Percentiles rank a stretch among this genome's conserved stretches.
These are phyloP conservation scores for Exophiala sp. DNA, from an alignment of 2,329 filamentous ascomycete species.

Conservation along the genomic window DNA sequence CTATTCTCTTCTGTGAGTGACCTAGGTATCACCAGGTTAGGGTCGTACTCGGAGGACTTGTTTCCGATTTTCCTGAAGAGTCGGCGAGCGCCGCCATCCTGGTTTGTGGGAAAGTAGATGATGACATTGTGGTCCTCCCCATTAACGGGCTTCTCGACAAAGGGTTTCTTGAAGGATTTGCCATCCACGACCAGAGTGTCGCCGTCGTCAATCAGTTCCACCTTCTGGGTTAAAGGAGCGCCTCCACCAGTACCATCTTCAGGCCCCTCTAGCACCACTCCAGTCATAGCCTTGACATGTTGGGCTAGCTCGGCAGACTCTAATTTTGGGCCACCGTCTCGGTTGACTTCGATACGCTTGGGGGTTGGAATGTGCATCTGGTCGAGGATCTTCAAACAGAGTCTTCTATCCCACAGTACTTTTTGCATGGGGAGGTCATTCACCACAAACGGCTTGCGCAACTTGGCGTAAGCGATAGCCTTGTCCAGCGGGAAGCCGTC, in stretches of 20 bases:
- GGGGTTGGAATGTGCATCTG: conserved; percentile 86
- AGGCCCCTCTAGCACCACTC: conserved; percentile 65
- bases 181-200: conserved; percentile 88
- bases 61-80: conserved; percentile 97
- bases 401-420: conserved; percentile 86
- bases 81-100: conserved; percentile 74
- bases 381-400: conserved; percentile 83
- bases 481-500: conserved; percentile 96
- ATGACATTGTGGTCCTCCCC: conserved; percentile 98
- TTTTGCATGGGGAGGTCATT: conserved; percentile 98
- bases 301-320: conserved; percentile 73
- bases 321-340: conserved; percentile 80
- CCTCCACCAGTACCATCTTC: conserved; percentile 61
- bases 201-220: conserved; percentile 83
- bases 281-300: conserved; percentile 72
- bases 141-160: conserved; percentile 97
- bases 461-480: conserved; percentile 87
- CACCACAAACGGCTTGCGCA: conserved; percentile 92
- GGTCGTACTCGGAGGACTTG: conserved; percentile 93
- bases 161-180: conserved; percentile 74
- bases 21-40: conserved; percentile 67
- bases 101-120: conserved; percentile 79
- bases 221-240: conserved; percentile 53
- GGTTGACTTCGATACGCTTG: conserved; percentile 78
- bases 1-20: conserved; percentile 72